phyloP scores from a whole-genome alignment of 2,329 filamentous ascomycete species.

The Aspergillus aculeatinus region DNA sequence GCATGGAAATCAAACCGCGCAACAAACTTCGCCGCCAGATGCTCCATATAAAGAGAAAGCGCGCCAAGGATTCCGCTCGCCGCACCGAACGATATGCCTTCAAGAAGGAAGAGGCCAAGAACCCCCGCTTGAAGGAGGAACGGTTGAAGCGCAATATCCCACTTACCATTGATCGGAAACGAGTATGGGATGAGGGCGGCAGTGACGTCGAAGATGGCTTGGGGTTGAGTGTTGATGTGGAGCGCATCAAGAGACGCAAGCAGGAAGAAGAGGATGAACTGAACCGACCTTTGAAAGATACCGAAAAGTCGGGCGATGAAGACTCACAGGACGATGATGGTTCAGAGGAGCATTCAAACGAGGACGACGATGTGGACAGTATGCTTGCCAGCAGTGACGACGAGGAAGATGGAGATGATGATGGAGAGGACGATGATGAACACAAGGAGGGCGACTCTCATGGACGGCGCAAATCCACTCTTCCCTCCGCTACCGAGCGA shows the following conservation, averaged over 20 bases:
- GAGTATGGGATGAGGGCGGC: conserved; percentile 81
- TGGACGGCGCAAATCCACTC: conserved; percentile 35
- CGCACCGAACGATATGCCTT: conserved; percentile 74
- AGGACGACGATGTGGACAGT: conserved; percentile 57
- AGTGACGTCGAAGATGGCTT: conserved; percentile 48
- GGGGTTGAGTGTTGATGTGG: conserved; percentile 49
- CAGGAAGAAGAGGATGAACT: conserved; percentile 46
- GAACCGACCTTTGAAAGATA: conserved; percentile 35
- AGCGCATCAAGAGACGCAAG: conserved; percentile 49
- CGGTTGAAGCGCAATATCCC: conserved; percentile 77
- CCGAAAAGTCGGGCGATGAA: conserved; percentile 23
- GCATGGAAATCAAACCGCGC: conserved; percentile 56
- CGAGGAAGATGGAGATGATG: conserved; percentile 52
- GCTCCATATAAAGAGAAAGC: conserved; percentile 78
- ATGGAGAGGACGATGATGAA: conserved; percentile 53
- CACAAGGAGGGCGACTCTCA: conserved; percentile 45
- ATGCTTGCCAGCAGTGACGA: conserved; percentile 39
- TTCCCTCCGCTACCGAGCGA: conserved; percentile 46
- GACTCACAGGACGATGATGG: conserved; percentile 54
- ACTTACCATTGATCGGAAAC: conserved; percentile 78
- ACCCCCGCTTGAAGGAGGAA: conserved; percentile 71
- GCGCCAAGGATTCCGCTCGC: conserved; percentile 68
- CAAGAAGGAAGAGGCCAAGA: conserved; percentile 80
- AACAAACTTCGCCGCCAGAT: conserved; percentile 81
- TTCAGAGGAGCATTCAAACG: conserved; percentile 60